phyloP scores from a whole-genome alignment of 441 rosid genomes.

The Melastoma candidum region DNA sequence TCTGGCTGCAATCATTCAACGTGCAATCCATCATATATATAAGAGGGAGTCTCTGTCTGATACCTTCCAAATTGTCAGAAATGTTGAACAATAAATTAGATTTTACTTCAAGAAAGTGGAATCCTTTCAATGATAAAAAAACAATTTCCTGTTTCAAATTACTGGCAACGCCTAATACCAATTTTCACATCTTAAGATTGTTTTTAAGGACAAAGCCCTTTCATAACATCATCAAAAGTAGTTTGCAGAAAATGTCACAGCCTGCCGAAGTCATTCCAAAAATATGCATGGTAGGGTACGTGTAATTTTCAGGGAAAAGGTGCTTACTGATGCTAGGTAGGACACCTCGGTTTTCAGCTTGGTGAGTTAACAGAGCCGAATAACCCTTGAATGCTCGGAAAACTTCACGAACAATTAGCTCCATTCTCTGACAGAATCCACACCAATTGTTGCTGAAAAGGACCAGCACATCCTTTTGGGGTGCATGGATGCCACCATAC shows the following conservation, averaged over 20 bases:
- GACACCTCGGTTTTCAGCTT: slow-evolving; percentile 28
- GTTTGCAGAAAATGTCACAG: too few relatives aligned
- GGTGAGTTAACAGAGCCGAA: slow-evolving; percentile 30
- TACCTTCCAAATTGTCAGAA: slow-evolving; percentile 41
- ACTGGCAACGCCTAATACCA: too few relatives aligned
- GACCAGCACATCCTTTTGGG: slow-evolving; percentile 78
- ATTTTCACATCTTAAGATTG: too few relatives aligned
- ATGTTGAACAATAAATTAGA: slow-evolving; percentile 8
- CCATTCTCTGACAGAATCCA: slow-evolving; percentile 98
- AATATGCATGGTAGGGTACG: neutral
- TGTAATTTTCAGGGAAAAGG: slow-evolving; percentile 4
- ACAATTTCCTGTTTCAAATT: too few relatives aligned
- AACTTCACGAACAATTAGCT: slow-evolving; percentile 78
- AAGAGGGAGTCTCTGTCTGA: slow-evolving; percentile 36
- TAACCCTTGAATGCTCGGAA: slow-evolving; percentile 56
- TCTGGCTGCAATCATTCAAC: slow-evolving; percentile 78
- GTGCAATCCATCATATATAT: slow-evolving; percentile 90
- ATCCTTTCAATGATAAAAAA: too few relatives aligned
- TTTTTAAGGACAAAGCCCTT: too few relatives aligned
- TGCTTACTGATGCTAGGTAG: slow-evolving; percentile 34
- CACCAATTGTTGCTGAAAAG: slow-evolving; percentile 85
- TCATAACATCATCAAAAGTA: too few relatives aligned
- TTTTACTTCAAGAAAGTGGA: too few relatives aligned
- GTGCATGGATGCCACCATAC: slow-evolving; percentile 23
- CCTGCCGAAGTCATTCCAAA: too few relatives aligned